These are phyloP conservation scores for Penicillium frequentans DNA, from an alignment of 2,329 filamentous ascomycete genomes.

Conservation along the genomic window DNA sequence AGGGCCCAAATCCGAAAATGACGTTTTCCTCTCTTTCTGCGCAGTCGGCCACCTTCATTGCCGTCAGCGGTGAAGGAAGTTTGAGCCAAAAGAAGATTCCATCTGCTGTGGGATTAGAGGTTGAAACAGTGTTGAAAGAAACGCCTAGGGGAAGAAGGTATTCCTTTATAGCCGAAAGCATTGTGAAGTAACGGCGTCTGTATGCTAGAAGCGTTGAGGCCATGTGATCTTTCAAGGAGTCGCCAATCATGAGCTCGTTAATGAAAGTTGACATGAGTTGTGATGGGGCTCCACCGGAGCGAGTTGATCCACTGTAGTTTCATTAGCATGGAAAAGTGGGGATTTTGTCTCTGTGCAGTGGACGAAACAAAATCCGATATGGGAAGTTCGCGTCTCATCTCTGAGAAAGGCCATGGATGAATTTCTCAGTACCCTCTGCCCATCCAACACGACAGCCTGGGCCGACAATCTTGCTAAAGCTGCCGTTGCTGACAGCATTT, in stretches of 20 bases:
- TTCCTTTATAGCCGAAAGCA: background rate
- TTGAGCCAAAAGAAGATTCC: background rate
- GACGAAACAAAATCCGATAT: no score
- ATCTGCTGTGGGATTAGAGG: background rate
- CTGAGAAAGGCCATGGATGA: slow-evolving; percentile 57
- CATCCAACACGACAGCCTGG: slow-evolving; percentile 81
- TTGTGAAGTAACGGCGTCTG: background rate
- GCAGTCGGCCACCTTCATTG: no score
- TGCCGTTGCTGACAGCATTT: slow-evolving; percentile 76
- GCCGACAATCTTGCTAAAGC: slow-evolving; percentile 79
- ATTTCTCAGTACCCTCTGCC: slow-evolving; percentile 67
- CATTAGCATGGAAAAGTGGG: background rate
- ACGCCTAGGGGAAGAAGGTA: background rate
- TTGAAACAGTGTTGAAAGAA: background rate
- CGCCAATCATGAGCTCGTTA: slow-evolving; percentile 50
- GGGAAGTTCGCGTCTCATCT: slow-evolving; percentile 41
- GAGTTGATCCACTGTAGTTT: slow-evolving; percentile 26
- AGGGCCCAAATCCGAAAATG: no score
- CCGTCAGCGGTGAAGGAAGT: background rate
- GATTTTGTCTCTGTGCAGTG: no score
- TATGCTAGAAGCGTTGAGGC: background rate
- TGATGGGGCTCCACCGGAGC: slow-evolving; percentile 57
- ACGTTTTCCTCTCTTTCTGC: no score
- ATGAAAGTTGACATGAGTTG: slow-evolving; percentile 58
- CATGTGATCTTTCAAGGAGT: slow-evolving; percentile 54